Conservation (phyloP, 2,329 filamentous ascomycete species). For the Diaporthe vexans region DNA sequence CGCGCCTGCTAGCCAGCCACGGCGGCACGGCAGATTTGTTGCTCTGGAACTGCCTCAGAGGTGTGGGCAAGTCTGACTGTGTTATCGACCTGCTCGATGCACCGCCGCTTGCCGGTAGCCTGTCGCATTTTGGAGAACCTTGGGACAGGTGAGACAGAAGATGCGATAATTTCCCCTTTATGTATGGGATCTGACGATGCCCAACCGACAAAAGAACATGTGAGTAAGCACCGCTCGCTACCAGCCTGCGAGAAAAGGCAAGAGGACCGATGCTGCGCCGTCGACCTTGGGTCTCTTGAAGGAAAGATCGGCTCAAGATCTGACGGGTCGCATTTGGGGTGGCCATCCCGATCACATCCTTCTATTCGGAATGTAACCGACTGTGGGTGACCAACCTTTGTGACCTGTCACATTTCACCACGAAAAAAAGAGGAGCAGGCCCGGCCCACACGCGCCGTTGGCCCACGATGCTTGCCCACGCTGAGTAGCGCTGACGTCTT, state of each 20-base stretch:
- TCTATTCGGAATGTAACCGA: conserved; percentile 40
- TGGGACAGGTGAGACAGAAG: conserved; percentile 35
- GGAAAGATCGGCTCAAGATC: conserved; percentile 40
- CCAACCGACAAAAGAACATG: conserved; percentile 3
- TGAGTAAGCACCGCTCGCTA: conserved; percentile 16
- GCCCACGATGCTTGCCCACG: conserved; percentile 36
- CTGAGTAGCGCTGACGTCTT: conserved; percentile 35
- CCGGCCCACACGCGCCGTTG: conserved; percentile 37
- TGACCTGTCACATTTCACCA: conserved; percentile 40
- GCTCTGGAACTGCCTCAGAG: not conserved
- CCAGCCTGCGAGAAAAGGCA: conserved; percentile 31
- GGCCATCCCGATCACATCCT: conserved; percentile 35
- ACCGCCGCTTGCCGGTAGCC: not conserved
- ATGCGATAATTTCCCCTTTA: conserved; percentile 20
- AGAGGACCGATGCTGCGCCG: conserved; percentile 14
- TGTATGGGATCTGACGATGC: conserved; percentile 29
- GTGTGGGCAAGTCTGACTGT: conserved; percentile 25
- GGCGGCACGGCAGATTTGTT: not conserved
- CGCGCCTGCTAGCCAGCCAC: not conserved
- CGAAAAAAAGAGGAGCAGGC: conserved; percentile 34
- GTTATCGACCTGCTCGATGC: not conserved
- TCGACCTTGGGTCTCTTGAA: conserved; percentile 12
- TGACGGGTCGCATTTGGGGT: conserved; percentile 33
- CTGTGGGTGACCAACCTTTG: conserved; percentile 34
- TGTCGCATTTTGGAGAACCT: not conserved